Evolutionary conservation across 2,329 filamentous ascomycete genomes (phyloP), one percentile per base, ranked within the genome.

Genomic region (Fusarium sp.): DNA sequence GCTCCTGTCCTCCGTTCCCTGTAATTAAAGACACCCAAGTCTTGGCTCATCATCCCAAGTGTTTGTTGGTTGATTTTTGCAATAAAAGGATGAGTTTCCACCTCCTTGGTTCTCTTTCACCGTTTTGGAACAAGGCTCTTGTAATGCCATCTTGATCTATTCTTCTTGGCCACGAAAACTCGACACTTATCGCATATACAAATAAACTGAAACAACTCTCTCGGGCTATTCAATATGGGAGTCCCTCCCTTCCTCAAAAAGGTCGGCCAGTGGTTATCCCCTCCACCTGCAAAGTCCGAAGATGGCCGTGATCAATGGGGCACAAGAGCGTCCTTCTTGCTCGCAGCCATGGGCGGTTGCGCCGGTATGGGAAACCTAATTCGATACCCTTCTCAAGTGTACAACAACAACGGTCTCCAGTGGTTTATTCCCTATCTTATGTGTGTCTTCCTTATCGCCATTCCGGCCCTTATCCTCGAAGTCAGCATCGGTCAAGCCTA

Each of bases 401-500:
- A 87, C 82, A 88, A 88, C 78, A 88, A 88, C 74, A 82, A 86
- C 59, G 87, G 87, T 5, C 79, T 88, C 8, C 86, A 88, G 71
- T 89, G 87, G 87, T 89, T 87, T 75, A 84, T 88, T 20, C 87
- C 86, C 0, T 89, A 88, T 65, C 74, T 88, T 7, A 78, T 88
- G 59, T 84, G 85, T 8, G 81, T 88, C 18, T 84, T 87, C 61
- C 76, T 88, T 13, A 82, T 89, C 60, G 86, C 86, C 40, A 88
- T 88, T 46, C 87, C 86, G 0, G 82, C 84, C 1, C 80, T 88
- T 40, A 82, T 88, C 15, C 82, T 88, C 24, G 87, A 89, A 73
- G 86, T 88, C 53, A 91, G 91, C 56, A 93, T 92, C 55, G 93
- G 93, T 48, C 92, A 88, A 71, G 86, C 86, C 7, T 87, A 88